phyloP scores from a whole-genome alignment of 352 stramenopile genomes.

The Phytophthora agathidicida region DNA sequence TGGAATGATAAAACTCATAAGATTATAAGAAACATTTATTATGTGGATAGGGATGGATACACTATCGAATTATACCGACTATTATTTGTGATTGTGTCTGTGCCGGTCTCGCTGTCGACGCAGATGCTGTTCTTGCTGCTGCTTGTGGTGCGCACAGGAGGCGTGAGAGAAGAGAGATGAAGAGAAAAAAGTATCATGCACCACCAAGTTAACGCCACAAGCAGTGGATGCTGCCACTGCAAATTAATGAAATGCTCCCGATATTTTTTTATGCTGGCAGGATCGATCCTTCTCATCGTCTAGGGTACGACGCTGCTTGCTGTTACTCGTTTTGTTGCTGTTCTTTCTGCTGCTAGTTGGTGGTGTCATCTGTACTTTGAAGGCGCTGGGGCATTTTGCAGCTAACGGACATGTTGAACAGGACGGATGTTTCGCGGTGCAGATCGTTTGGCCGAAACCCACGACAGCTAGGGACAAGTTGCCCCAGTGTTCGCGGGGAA shows the following conservation, averaged over 20 bases:
- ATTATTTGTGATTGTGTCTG: too few relatives aligned
- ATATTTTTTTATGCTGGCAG: neutral
- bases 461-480: slow-evolving; percentile 69
- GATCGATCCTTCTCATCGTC: neutral
- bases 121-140: too few relatives aligned
- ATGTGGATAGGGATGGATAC: too few relatives aligned
- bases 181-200: too few relatives aligned
- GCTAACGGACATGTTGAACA: slow-evolving; percentile 64
- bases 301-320: slow-evolving; percentile 10
- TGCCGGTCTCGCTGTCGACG: too few relatives aligned
- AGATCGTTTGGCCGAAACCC: slow-evolving; percentile 77
- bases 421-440: slow-evolving; percentile 55
- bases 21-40: too few relatives aligned
- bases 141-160: too few relatives aligned
- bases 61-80: too few relatives aligned
- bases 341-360: slow-evolving; percentile 10
- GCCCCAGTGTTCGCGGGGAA: slow-evolving; percentile 63
- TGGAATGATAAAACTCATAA: too few relatives aligned
- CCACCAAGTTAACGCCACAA: too few relatives aligned
- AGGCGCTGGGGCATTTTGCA: slow-evolving; percentile 59
- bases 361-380: slow-evolving; percentile 20
- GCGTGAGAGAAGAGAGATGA: too few relatives aligned
- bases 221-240: too few relatives aligned
- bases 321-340: slow-evolving; percentile 2
- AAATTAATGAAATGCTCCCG: slow-evolving; percentile 23